Evolutionary conservation across 1,284 basidiomycete species (phyloP), one percentile per base, ranked within the genome.

Genomic region (Hymenochaete sp.): DNA sequence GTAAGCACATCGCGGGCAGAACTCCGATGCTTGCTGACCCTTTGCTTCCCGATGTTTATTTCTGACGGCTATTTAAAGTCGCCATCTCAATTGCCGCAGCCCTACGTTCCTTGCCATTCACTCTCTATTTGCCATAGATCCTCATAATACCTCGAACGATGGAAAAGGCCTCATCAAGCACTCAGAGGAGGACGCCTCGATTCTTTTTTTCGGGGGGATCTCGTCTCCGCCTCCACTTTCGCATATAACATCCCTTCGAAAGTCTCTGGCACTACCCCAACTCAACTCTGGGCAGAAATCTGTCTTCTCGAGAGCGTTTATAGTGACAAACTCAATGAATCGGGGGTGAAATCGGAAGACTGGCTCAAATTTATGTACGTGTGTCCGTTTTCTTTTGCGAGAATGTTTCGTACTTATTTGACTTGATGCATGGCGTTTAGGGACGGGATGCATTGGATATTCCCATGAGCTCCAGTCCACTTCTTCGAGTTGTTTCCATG

Each of bases 401-500:
- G n/a, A 9, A 19, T 27, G 21, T 31, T 35, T 21, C 22, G 19
- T 6, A 39, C 19, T 48, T 35, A n/a, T 22, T 47, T 38, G 13
- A 6, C n/a, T 19, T 38, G 7, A 3, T 11, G 2, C n/a, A 16
- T 3, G 8, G 22, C 26, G 22, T 42, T 4, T 25, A 44, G 42
- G 2, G 48, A 50, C 31, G 48, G 36, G 3, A n/a, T n/a, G n/a
- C n/a, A n/a, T 25, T 50, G 29, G 52, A 48, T 25, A 50, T 52
- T 21, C 48, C 48, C 6, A 40, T 50, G 46, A 41, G 47, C 21
- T 38, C 53, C 2, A 53, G 49, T 26, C 52, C 53, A 4, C 54
- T 53, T 19, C 44, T 56, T 14, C 46, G 50, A 14, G 51, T 56
- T 3, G 44, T 56, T 11, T 41, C 50, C 33, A 31, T 40, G 4